Base-by-base conservation (phyloP, 208 protist species). In the Endotrypanum monterogeii region DNA sequence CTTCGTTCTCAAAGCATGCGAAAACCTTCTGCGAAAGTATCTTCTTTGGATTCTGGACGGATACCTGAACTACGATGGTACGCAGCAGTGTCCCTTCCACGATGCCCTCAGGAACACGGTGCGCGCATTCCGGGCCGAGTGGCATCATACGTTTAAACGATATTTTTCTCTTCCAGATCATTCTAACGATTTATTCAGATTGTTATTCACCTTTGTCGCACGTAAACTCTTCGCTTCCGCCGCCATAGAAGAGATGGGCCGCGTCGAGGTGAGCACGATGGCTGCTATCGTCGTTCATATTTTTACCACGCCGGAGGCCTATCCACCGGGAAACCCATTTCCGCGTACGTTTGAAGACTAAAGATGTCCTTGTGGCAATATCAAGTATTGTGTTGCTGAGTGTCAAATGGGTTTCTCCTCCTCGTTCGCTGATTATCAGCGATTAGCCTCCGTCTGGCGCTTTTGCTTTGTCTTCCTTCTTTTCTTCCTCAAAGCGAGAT, bases 31-130 rank as follows among this genome's bases (percentile, higher is more conserved):
- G 51, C 23, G 28, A 30, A 76, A 67, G 35, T 73, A 83, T 57
- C 55, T 80, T 18, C 50, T 37, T 32, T 63, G 50, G 51, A 52
- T 78, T 5, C 37, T 83, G 16, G 44, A 74, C 30, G 74, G 67
- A n/a, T 76, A 79, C 46, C 41, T 83, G 18, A 67, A 74, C 69
- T 83, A 80, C 56, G 65, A 56, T 14, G 74, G 67, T 16, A 80
- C 79, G 18, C 12, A 50, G 2, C 61, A 74, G 68, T 66, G 61
- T 9, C 69, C 74, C 37, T 83, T 83, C 57, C 67, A 37, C 20
- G 28, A 41, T 3, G 79, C 79, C n/a, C 61, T 83, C 23, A 35
- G 76, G 50, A 71, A 62, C 12, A 76, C 74, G 32, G 41, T 79
- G 35, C 55, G 61, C 20, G 41, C 30, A 11, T 80, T 80, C 35